These are phyloP conservation scores for Linum lewisii DNA, from an alignment of 345 rosid genomes.

Conservation along the genomic window DNA sequence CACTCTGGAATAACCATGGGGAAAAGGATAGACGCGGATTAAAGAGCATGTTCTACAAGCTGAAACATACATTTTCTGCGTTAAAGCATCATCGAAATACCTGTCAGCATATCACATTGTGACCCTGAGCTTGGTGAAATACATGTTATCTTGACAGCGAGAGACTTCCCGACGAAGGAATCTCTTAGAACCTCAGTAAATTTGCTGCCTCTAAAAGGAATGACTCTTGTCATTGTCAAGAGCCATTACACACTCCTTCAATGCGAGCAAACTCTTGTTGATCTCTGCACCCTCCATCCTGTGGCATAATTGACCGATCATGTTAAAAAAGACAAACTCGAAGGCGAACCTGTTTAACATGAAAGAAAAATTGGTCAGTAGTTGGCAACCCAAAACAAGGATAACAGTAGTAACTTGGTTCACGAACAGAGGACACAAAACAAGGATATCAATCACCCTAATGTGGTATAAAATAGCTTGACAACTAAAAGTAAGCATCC, in stretches of 20 bases:
- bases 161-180: constrained; percentile 92
- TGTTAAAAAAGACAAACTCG: constrained; percentile 7
- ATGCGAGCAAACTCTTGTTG: constrained; percentile 92
- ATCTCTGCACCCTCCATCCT: constrained; percentile 99
- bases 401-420: too few species aligned
- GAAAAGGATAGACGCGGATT: background rate
- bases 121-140: constrained; percentile 97
- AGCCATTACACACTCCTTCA: constrained; percentile 97
- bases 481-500: too few species aligned
- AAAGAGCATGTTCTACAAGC: background rate
- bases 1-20: constrained; percentile 41
- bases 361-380: too few species aligned
- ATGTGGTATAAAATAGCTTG: too few species aligned
- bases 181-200: constrained; percentile 97
- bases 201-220: constrained; percentile 98
- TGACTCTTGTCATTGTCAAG: constrained; percentile 99
- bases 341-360: too few species aligned
- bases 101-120: constrained; percentile 99
- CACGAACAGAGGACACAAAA: background rate
- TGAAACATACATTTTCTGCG: background rate
- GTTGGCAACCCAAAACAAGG: too few species aligned
- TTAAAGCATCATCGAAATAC: constrained; percentile 23
- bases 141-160: constrained; percentile 96
- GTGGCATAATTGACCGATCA: constrained; percentile 11
- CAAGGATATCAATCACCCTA: background rate